Percentiles rank a stretch among this genome's conserved stretches.
phyloP scores from a whole-genome alignment of 345 rosid species.

The Anacardium occidentale region DNA sequence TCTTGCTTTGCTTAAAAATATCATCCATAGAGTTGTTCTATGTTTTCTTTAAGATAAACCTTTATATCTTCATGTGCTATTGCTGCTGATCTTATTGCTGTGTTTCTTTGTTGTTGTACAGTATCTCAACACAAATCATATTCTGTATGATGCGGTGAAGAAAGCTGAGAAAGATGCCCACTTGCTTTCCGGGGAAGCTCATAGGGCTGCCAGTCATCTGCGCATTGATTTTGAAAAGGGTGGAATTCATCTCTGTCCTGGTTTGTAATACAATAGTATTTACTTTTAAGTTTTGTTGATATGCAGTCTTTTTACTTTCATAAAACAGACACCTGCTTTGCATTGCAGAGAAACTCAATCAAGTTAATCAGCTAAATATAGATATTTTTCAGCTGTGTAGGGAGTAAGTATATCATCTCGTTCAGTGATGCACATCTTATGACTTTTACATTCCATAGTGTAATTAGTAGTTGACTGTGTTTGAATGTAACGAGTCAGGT shows the following conservation, averaged over 20 bases:
- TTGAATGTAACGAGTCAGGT: conserved; percentile 44
- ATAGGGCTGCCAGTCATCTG: conserved; percentile 71
- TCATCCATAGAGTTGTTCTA: neutral
- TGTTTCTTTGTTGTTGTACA: conserved; percentile 31
- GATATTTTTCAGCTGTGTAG: conserved; percentile 60
- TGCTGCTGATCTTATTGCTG: conserved; percentile 9
- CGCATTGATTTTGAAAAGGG: conserved; percentile 87
- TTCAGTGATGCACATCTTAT: neutral
- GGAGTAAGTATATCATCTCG: conserved; percentile 53
- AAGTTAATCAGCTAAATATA: conserved; percentile 69
- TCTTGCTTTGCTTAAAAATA: neutral
- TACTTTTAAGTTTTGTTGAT: conserved; percentile 3
- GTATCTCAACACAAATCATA: conserved; percentile 82
- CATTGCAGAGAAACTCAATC: conserved; percentile 70
- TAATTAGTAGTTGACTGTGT: conserved; percentile 6
- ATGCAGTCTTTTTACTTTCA: conserved; percentile 13
- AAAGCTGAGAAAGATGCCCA: conserved; percentile 70
- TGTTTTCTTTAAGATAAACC: neutral
- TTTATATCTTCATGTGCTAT: conserved; percentile 1
- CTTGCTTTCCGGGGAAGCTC: conserved; percentile 72
- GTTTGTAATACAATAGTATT: conserved; percentile 35
- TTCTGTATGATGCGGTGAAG: conserved; percentile 76
- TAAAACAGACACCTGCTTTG: conserved; percentile 15
- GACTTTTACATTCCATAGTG: neutral
- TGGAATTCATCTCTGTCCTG: conserved; percentile 82